phyloP scores from a whole-genome alignment of 768 basidiomycete species.

The Leccinum olivaceopallidum region DNA sequence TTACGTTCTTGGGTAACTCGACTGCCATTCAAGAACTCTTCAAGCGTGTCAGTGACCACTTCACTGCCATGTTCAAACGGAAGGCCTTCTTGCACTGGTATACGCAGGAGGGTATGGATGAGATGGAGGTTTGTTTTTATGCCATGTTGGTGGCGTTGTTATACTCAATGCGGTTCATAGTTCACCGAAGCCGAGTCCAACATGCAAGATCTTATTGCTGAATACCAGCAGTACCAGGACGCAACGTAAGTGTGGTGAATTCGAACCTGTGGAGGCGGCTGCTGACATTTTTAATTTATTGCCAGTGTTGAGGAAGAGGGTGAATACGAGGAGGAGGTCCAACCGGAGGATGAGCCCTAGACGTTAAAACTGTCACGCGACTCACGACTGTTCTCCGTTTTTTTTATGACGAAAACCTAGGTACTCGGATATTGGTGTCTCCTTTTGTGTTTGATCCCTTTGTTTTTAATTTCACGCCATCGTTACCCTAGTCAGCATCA shows the following conservation, averaged over 20 bases:
- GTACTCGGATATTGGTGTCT: slow-evolving; percentile 35
- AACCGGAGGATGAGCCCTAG: slow-evolving; percentile 59
- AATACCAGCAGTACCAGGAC: slow-evolving; percentile 97
- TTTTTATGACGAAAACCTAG: slow-evolving; percentile 38
- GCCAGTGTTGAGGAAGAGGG: slow-evolving; percentile 80
- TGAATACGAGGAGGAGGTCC: slow-evolving; percentile 83
- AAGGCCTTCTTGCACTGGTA: slow-evolving; percentile 99
- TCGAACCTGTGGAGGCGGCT: background rate
- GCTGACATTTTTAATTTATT: slow-evolving; percentile 8
- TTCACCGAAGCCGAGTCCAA: slow-evolving; percentile 99
- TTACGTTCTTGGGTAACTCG: slow-evolving; percentile 97
- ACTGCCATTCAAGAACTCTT: slow-evolving; percentile 98
- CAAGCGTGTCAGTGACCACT: slow-evolving; percentile 98
- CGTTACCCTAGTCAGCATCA: slow-evolving; percentile 33
- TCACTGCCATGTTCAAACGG: slow-evolving; percentile 99
- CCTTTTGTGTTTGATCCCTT: slow-evolving; percentile 29
- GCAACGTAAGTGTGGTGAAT: slow-evolving; percentile 67
- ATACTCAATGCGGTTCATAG: slow-evolving; percentile 31
- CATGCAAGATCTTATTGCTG: slow-evolving; percentile 98
- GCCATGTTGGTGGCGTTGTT: background rate
- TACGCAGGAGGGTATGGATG: slow-evolving; percentile 99
- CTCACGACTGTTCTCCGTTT: slow-evolving; percentile 20
- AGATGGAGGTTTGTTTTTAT: slow-evolving; percentile 72
- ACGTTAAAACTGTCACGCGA: slow-evolving; percentile 25
- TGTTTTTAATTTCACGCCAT: slow-evolving; percentile 33